Conservation (phyloP, 169 alveolate species). For the Cryptosporidium tyzzeri region DNA sequence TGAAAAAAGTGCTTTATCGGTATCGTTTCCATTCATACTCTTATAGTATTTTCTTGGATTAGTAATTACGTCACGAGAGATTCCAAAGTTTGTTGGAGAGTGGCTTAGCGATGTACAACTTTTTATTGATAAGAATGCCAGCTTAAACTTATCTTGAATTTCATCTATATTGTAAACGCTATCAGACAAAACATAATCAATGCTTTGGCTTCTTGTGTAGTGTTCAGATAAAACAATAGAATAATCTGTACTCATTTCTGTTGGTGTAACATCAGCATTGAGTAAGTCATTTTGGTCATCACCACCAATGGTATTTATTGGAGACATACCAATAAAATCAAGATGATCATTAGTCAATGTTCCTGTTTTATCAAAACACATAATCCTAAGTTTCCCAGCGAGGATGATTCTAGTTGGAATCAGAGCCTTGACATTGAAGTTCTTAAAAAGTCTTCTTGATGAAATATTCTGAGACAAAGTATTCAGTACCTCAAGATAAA, state of each 20-base stretch:
- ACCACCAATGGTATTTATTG: background rate
- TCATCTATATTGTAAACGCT: background rate
- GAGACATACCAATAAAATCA: slow-evolving; percentile 83
- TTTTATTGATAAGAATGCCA: slow-evolving; percentile 44
- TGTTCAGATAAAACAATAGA: background rate
- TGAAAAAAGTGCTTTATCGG: slow-evolving; percentile 63
- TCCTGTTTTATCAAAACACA: slow-evolving; percentile 98
- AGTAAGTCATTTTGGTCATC: background rate
- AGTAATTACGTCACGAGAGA: slow-evolving; percentile 14
- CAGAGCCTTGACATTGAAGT: slow-evolving; percentile 89
- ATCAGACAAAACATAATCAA: background rate
- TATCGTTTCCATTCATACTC: slow-evolving; percentile 55
- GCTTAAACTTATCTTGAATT: background rate
- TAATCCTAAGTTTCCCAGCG: slow-evolving; percentile 94
- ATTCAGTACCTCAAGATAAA: slow-evolving; percentile 45
- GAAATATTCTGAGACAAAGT: slow-evolving; percentile 90
- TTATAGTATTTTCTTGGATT: slow-evolving; percentile 17
- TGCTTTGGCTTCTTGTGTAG: too few species aligned
- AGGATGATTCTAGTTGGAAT: slow-evolving; percentile 96
- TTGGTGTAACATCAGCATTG: background rate
- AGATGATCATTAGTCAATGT: slow-evolving; percentile 95
- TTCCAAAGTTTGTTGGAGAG: slow-evolving; percentile 30
- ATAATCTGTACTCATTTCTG: background rate
- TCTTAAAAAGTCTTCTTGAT: slow-evolving; percentile 88
- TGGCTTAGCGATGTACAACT: slow-evolving; percentile 71